Base-by-base conservation (phyloP, 75 land plant species). In the Picea glauca region DNA sequence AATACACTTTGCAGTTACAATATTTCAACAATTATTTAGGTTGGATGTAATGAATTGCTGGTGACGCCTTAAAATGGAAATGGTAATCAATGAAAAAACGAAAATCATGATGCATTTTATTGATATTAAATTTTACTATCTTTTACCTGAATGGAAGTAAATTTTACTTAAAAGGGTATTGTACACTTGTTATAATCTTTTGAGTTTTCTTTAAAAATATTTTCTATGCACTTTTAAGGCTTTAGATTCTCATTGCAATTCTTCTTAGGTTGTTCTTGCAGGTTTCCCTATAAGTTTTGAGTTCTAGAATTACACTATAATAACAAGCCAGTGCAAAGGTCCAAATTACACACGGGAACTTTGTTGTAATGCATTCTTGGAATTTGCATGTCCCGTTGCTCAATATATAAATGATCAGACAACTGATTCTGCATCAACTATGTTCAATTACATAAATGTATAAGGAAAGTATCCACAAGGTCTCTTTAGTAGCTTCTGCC, bases 291-390 rank as follows among this genome's bases (percentile, higher is more conserved):
- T 85, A 0, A 78, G 87, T 76, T 89, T 91, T 76, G 89, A 87
- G 74, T 62, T 65, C 50, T 63, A 68, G 77, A 89, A 91, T 79
- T 91, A 91, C 88, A 83, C 92, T 7, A 77, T 83, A 59, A 81
- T 91, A 76, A 91, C 93, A 76, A 91, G 90, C 81, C 59, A 84
- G 59, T 91, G 93, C 80, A 87, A 90, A 61, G 89, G 85, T 35
- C 87, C 93, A 5, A 35, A 76, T 17, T 90, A 83, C 70, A 59
- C 77, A 21, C 20, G 75, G 15, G 60, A 63, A 2, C 66, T 50
- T 30, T 91, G 93, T 75, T 91, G 93, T 62, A 11, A 6, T 15
- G 82, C 89, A 15, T 85, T 91, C 30, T 80, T 79, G 74, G 78
- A 81, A 61, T 88, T 91, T 59, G 88, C 87, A 23, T 91, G 93